Evolutionary conservation across 352 stramenopile species (phyloP).

Genomic region (Thalassiosira mediterranea): DNA sequence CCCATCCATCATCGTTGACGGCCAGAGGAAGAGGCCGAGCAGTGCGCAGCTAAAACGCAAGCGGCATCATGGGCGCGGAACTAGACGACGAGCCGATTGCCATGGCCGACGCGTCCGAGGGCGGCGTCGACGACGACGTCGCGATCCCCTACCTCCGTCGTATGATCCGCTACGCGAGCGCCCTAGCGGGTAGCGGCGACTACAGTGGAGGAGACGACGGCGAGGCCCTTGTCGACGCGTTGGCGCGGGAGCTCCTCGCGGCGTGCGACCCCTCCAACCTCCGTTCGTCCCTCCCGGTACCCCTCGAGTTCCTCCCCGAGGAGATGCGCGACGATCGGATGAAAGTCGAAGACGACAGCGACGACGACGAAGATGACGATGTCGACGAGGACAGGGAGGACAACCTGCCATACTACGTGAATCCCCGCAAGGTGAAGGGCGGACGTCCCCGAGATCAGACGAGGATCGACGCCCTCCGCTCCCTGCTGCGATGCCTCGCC

Average conservation of each 20-base stretch:
- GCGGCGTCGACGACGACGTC: constrained; percentile 14
- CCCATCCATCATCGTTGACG: no score
- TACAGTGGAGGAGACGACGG: constrained; percentile 20
- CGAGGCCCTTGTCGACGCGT: constrained; percentile 40
- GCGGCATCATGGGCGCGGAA: no score
- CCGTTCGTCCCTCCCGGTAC: constrained; percentile 39
- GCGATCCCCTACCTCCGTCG: constrained; percentile 53
- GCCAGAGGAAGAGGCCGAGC: no score
- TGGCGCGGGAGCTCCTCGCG: constrained; percentile 40
- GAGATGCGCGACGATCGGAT: background rate
- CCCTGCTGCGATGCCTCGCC: constrained; percentile 65
- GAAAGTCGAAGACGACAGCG: constrained; percentile 25
- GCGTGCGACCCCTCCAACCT: constrained; percentile 48
- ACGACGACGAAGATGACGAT: constrained; percentile 18
- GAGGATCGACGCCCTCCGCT: constrained; percentile 72
- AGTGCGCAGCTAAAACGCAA: no score
- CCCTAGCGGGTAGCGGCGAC: constrained; percentile 19
- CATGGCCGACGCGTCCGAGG: background rate
- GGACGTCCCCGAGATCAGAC: constrained; percentile 43
- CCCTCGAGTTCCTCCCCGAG: constrained; percentile 38
- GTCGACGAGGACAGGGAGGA: constrained; percentile 36
- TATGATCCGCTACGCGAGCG: constrained; percentile 47
- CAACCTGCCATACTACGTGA: constrained; percentile 41
- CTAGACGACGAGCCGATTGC: no score
- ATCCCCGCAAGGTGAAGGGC: constrained; percentile 31